phyloP scores from a whole-genome alignment of 2,329 filamentous ascomycete species.

The Triangularia verruculosa region DNA sequence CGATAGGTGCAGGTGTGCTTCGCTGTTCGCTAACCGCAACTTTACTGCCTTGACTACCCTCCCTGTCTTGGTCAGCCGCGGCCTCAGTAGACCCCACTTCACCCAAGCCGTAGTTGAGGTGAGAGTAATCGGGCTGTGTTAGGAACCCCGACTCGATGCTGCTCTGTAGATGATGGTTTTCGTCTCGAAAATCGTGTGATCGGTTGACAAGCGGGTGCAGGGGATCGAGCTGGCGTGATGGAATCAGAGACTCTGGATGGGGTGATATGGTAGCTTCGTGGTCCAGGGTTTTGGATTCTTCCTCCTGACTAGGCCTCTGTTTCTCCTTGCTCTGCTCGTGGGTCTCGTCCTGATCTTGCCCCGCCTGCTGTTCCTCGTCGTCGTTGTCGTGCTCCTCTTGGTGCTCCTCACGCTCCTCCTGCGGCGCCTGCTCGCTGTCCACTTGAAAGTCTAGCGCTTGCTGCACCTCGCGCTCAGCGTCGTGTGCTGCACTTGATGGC shows the following conservation, averaged over 20 bases:
- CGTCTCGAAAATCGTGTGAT: background rate
- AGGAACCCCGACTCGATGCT: slow-evolving; percentile 15
- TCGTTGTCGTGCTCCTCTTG: background rate
- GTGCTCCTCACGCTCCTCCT: background rate
- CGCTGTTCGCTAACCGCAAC: background rate
- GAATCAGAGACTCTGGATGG: background rate
- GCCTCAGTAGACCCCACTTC: background rate
- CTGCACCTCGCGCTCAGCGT: background rate
- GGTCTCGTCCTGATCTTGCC: background rate
- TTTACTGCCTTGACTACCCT: background rate
- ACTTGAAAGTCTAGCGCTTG: background rate
- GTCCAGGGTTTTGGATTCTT: background rate
- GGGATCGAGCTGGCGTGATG: background rate
- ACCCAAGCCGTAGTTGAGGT: background rate
- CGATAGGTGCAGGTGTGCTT: background rate
- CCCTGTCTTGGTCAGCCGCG: background rate
- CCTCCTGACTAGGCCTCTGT: background rate
- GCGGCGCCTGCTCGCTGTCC: background rate
- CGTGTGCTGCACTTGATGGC: background rate
- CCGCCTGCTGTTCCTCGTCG: background rate
- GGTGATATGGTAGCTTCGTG: background rate
- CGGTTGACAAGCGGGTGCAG: slow-evolving; percentile 1
- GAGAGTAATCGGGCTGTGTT: slow-evolving; percentile 18
- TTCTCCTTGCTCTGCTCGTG: background rate
- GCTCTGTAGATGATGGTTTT: background rate